phyloP scores from a whole-genome alignment of 164 flowering plant species.

The Dillenia suffruticosa region DNA sequence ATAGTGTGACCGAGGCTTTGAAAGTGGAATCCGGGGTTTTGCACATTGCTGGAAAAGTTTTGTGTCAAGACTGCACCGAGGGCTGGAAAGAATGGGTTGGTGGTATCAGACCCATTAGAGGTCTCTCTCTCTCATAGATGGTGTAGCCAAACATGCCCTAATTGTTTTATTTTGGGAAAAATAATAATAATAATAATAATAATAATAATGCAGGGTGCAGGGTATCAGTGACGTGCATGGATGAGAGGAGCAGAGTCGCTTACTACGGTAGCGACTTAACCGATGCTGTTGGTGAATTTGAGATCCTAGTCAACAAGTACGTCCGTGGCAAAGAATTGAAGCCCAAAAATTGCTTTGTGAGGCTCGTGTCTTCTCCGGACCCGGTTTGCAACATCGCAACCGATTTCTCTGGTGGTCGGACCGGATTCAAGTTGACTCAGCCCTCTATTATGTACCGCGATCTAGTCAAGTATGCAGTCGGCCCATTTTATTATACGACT shows the following conservation, averaged over 20 bases:
- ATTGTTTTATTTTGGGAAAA: background rate
- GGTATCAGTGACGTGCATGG: conserved; percentile 67
- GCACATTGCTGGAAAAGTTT: conserved; percentile 60
- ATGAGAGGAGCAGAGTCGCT: conserved; percentile 44
- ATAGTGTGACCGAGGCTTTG: conserved; percentile 11
- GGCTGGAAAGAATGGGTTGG: conserved; percentile 62
- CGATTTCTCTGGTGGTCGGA: conserved; percentile 49
- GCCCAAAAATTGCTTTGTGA: conserved; percentile 38
- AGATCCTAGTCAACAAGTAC: conserved; percentile 32
- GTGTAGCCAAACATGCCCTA: background rate
- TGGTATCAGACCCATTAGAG: conserved; percentile 55
- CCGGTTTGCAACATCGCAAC: conserved; percentile 52
- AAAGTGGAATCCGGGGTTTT: conserved; percentile 23
- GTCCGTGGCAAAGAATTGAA: conserved; percentile 44
- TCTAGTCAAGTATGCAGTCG: conserved; percentile 31
- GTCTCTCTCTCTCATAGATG: conserved; percentile 18
- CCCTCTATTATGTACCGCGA: conserved; percentile 49
- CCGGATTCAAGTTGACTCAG: conserved; percentile 50
- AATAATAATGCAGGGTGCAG: too few species aligned
- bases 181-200: conserved; percentile 28
- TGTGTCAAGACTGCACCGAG: conserved; percentile 80
- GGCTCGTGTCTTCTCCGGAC: conserved; percentile 76
- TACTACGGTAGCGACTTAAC: conserved; percentile 67
- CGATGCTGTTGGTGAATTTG: conserved; percentile 49
- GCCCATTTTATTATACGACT: conserved; percentile 62